Percentiles rank a stretch among this genome's conserved stretches.
Conservation (phyloP, 495 filamentous ascomycete species). For the Rhypophila decipiens region DNA sequence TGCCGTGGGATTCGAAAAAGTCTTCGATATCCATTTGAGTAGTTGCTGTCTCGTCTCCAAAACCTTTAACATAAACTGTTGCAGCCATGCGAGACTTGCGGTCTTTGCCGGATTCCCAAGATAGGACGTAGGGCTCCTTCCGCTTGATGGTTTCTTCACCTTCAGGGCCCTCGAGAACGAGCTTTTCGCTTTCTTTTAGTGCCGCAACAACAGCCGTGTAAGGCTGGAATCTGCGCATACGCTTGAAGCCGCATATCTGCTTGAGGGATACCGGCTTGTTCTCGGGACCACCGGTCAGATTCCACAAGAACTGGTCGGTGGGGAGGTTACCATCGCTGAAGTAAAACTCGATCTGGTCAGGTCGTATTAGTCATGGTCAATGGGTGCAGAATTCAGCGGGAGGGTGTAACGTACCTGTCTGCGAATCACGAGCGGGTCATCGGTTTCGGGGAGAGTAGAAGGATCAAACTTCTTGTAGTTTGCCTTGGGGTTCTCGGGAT, state of each 20-base stretch:
- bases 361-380: constrained; percentile 9
- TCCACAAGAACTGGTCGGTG: constrained; percentile 78
- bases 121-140: constrained; percentile 54
- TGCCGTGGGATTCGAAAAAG: constrained; percentile 79
- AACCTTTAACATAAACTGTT: constrained; percentile 67
- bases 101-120: constrained; percentile 13
- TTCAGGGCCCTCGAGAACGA: constrained; percentile 59
- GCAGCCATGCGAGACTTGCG: constrained; percentile 26
- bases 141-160: constrained; percentile 62
- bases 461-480: constrained; percentile 65
- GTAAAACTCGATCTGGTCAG: constrained; percentile 85
- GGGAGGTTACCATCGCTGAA: constrained; percentile 90
- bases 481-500: constrained; percentile 21
- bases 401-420: constrained; percentile 11
- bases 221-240: constrained; percentile 89
- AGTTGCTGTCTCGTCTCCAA: constrained; percentile 66
- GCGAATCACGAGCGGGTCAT: constrained; percentile 65
- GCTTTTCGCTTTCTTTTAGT: constrained; percentile 60
- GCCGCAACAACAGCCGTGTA: constrained; percentile 75
- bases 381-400: neutral
- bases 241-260: constrained; percentile 75
- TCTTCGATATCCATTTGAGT: constrained; percentile 89
- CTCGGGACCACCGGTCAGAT: constrained; percentile 61
- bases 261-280: constrained; percentile 77
- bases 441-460: constrained; percentile 52